phyloP scores from a whole-genome alignment of 805 yeast species.

The Teunomyces panamensis region DNA sequence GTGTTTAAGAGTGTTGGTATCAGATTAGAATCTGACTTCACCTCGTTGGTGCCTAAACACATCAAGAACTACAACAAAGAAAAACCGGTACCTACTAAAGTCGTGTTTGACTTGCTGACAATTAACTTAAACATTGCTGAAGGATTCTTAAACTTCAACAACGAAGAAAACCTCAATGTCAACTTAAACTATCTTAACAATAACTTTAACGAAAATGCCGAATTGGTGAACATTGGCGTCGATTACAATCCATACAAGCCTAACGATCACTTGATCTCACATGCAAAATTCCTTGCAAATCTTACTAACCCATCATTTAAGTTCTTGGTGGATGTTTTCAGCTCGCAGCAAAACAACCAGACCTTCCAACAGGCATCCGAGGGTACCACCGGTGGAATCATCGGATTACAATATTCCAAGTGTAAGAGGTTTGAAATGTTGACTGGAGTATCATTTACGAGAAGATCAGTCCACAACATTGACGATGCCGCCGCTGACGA shows the following conservation, averaged over 20 bases:
- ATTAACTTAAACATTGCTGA: constrained; percentile 35
- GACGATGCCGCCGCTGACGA: constrained; percentile 51
- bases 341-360: constrained; percentile 43
- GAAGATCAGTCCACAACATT: constrained; percentile 53
- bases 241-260: constrained; percentile 53
- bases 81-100: constrained; percentile 45
- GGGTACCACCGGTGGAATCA: constrained; percentile 47
- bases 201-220: constrained; percentile 48
- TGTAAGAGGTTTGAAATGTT: constrained; percentile 24
- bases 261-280: constrained; percentile 45
- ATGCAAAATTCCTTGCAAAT: constrained; percentile 41
- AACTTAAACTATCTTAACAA: constrained; percentile 40
- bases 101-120: constrained; percentile 39
- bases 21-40: constrained; percentile 40
- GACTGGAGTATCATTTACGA: constrained; percentile 58
- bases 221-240: constrained; percentile 49
- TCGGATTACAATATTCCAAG: constrained; percentile 46
- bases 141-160: constrained; percentile 33
- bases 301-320: constrained; percentile 47
- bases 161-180: constrained; percentile 37
- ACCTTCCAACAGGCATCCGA: constrained; percentile 54
- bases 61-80: constrained; percentile 32
- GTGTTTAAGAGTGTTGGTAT: constrained; percentile 42
- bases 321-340: constrained; percentile 31
- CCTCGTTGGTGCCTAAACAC: constrained; percentile 19